Evolutionary conservation across 176 grass and related monocot species (phyloP), one percentile per base, ranked within the genome.

Genomic region (Oryza glaberrima): DNA sequence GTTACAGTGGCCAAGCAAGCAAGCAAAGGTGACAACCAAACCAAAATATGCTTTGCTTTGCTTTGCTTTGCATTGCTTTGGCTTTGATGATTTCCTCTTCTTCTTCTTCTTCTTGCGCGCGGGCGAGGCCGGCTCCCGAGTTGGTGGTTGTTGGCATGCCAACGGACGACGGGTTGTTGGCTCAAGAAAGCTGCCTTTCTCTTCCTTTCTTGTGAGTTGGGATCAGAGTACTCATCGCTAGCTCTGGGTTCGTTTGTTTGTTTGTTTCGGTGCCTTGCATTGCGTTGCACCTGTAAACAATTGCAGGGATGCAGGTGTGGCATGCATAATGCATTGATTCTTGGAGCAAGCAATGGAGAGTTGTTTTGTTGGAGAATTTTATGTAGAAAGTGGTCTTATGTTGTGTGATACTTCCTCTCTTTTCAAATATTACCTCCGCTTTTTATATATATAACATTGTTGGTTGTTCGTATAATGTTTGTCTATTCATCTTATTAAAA

Each of bases 181-280:
- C 73, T 84, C 82, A 84, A 84, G 82, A 84, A 84, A 86, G 58
- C 58, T 63, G 58, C 49, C 13, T 4, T 23, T 16, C 19, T 60
- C 56, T n/a, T 63, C n/a, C 16, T 63, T 23, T 23, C n/a, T 63
- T 63, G 58, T 63, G 58, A 63, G 58, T 63, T 63, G 58, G 58
- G 58, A 63, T 63, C 56, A 61, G 56, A 22, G 4, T 19, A 56
- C 58, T 58, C 17, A 58, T 58, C 54, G 54, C 30, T 32, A 32
- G 30, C 7, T 58, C 54, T 58, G 19, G 54, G 16, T 58, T 58
- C 9, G 54, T 58, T 58, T 58, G 54, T 58, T 58, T n/a, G 19
- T 58, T 58, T 58, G 54, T 58, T 58, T n/a, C 54, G 54, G 54
- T 58, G 54, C 19, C 54, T 58, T 58, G 19, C 19, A 58, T 58